Evolutionary conservation across 495 filamentous ascomycete genomes (phyloP).

Genomic region (Poronia punctata): DNA sequence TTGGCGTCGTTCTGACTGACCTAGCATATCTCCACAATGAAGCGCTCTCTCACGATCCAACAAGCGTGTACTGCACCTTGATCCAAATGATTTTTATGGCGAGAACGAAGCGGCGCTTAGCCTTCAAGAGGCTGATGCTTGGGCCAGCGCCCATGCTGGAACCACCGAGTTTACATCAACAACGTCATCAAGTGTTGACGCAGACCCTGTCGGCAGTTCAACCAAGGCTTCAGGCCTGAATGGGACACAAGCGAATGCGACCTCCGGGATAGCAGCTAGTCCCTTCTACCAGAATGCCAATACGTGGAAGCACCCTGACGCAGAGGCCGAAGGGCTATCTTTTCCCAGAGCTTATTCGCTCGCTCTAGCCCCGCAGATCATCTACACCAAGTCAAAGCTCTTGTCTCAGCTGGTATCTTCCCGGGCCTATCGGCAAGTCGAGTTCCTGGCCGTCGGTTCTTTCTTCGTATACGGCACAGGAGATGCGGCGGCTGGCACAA

Average conservation of each 20-base stretch:
- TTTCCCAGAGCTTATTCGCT: constrained; percentile 76
- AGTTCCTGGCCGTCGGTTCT: constrained; percentile 89
- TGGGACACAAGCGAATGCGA: too few relatives aligned
- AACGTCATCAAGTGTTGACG: constrained; percentile 17
- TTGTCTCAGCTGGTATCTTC: constrained; percentile 76
- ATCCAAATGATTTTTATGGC: constrained; percentile 83
- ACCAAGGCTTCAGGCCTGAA: too few relatives aligned
- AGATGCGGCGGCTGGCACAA: constrained; percentile 14
- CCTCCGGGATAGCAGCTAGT: neutral
- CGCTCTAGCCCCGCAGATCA: constrained; percentile 75
- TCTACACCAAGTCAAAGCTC: constrained; percentile 75
- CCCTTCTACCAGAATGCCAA: constrained; percentile 18
- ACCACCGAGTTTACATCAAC: constrained; percentile 1
- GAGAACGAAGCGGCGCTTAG: constrained; percentile 79
- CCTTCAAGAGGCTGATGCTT: constrained; percentile 71
- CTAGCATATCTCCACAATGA: constrained; percentile 42
- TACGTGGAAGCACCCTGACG: constrained; percentile 23
- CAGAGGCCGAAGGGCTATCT: constrained; percentile 36
- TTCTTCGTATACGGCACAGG: constrained; percentile 68
- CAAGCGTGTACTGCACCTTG: constrained; percentile 87
- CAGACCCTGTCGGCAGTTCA: too few relatives aligned
- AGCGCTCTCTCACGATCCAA: constrained; percentile 88
- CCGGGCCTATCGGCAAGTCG: constrained; percentile 77
- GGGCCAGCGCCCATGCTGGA: constrained; percentile 43
- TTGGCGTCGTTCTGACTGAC: constrained; percentile 55